Evolutionary conservation across 805 yeast genomes (phyloP).

Genomic region (Nakazawaea populi): DNA sequence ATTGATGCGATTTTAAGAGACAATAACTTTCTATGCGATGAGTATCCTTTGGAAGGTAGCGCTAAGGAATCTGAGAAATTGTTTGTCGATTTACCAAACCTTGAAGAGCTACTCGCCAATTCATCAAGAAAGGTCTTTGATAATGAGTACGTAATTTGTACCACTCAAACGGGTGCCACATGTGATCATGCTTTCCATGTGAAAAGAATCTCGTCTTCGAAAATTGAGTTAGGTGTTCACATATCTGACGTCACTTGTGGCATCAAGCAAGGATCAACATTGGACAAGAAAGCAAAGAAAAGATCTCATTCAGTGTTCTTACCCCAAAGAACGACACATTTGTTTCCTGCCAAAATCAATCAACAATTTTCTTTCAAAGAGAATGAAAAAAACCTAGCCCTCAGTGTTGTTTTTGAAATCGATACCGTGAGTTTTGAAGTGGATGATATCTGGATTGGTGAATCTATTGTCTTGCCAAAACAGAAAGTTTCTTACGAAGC

Average conservation of each 20-base stretch:
- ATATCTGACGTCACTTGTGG: constrained; percentile 73
- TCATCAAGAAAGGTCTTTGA: constrained; percentile 45
- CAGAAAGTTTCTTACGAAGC: constrained; percentile 47
- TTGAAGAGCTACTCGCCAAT: constrained; percentile 31
- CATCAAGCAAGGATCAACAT: constrained; percentile 62
- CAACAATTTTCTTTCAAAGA: constrained; percentile 56
- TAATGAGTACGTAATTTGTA: constrained; percentile 58
- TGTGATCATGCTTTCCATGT: constrained; percentile 82
- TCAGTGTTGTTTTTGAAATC: constrained; percentile 77
- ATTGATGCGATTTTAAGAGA: constrained; percentile 86
- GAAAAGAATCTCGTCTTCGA: constrained; percentile 51
- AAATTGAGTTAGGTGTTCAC: constrained; percentile 81
- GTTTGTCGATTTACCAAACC: constrained; percentile 32
- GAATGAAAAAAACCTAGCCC: constrained; percentile 54
- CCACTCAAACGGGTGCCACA: constrained; percentile 49
- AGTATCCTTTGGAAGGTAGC: constrained; percentile 47
- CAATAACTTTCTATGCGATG: constrained; percentile 76
- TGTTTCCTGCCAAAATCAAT: constrained; percentile 64
- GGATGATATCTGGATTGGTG: constrained; percentile 72
- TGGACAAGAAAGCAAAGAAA: constrained; percentile 87
- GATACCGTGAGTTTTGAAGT: constrained; percentile 68
- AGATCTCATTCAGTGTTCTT: constrained; percentile 85
- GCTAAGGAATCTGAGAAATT: constrained; percentile 17
- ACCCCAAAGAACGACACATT: constrained; percentile 66
- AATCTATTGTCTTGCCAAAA: constrained; percentile 62